Percentiles rank a stretch among this genome's conserved stretches.
Evolutionary conservation across 352 stramenopile species (phyloP).

Genomic region (Phytopythium vexans): DNA sequence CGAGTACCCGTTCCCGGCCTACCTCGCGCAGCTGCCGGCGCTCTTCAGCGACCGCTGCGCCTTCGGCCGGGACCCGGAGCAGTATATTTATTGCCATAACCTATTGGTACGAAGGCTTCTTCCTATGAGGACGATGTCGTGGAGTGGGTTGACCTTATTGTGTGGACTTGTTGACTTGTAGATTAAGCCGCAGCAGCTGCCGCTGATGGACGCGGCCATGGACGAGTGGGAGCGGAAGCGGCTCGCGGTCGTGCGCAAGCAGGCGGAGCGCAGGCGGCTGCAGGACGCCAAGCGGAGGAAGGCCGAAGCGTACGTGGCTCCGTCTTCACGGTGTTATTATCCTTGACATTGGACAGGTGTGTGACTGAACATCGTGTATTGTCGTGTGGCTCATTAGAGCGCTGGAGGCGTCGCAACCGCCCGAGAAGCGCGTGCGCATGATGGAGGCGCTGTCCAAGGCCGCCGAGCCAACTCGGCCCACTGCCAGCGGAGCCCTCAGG

Average conservation of each 20-base stretch:
- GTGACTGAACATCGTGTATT: neutral
- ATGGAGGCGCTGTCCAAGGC: slow-evolving; percentile 25
- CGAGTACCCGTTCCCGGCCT: slow-evolving; percentile 58
- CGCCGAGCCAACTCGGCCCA: slow-evolving; percentile 14
- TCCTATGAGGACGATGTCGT: neutral
- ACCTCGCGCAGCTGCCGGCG: slow-evolving; percentile 50
- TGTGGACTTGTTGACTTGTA: slow-evolving; percentile 10
- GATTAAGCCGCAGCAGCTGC: slow-evolving; percentile 39
- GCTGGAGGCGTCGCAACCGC: slow-evolving; percentile 25
- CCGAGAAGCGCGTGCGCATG: slow-evolving; percentile 37
- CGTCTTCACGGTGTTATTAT: neutral
- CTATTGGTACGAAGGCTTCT: slow-evolving; percentile 34
- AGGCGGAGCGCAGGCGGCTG: slow-evolving; percentile 24
- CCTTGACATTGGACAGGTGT: neutral
- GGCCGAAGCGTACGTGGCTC: slow-evolving; percentile 16
- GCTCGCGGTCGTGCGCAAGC: slow-evolving; percentile 28
- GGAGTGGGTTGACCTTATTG: slow-evolving; percentile 2
- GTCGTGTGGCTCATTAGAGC: slow-evolving; percentile 7
- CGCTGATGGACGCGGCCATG: slow-evolving; percentile 36
- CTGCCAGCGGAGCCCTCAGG: slow-evolving; percentile 7
- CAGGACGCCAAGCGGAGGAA: slow-evolving; percentile 31
- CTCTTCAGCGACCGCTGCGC: slow-evolving; percentile 56
- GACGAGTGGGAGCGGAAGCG: slow-evolving; percentile 36
- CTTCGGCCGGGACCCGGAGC: slow-evolving; percentile 55
- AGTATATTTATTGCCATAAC: slow-evolving; percentile 82